Conservation (phyloP, 2,329 filamentous ascomycete species). For the Hysterium pulicare region DNA sequence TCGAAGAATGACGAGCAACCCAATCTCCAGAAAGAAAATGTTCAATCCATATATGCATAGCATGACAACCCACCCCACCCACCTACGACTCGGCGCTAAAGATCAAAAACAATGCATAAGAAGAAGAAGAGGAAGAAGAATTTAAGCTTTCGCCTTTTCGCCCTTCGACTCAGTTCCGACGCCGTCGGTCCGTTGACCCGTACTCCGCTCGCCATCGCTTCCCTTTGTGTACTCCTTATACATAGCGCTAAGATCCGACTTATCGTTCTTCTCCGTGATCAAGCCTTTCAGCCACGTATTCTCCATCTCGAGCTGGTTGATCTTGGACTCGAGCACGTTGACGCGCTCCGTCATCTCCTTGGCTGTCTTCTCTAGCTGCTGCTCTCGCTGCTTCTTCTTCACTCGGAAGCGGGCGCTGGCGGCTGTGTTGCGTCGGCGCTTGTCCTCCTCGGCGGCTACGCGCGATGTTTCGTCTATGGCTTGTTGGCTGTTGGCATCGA, state of each 20-base stretch:
- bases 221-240: conserved; percentile 33
- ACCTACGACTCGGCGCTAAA: neutral
- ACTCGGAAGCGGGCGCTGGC: conserved; percentile 53
- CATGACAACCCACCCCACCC: too few species aligned
- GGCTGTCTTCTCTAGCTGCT: conserved; percentile 49
- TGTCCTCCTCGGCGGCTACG: conserved; percentile 51
- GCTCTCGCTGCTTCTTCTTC: conserved; percentile 56
- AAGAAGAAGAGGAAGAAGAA: conserved; percentile 6
- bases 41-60: too few species aligned
- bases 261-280: conserved; percentile 49
- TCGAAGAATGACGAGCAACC: too few species aligned
- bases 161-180: conserved; percentile 30
- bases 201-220: conserved; percentile 32
- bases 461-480: conserved; percentile 46
- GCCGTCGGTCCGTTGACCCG: conserved; percentile 32
- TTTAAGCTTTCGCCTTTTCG: conserved; percentile 31
- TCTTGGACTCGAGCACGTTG: conserved; percentile 42
- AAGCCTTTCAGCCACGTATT: conserved; percentile 52
- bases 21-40: too few species aligned
- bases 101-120: neutral
- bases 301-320: conserved; percentile 51
- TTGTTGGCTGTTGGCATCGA: conserved; percentile 25
- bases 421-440: conserved; percentile 52
- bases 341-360: conserved; percentile 52
- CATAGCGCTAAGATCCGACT: conserved; percentile 31